Evolutionary conservation across 2,329 filamentous ascomycete species (phyloP), one percentile per base, ranked within the genome.

Genomic region (Aspergillus sp.): DNA sequence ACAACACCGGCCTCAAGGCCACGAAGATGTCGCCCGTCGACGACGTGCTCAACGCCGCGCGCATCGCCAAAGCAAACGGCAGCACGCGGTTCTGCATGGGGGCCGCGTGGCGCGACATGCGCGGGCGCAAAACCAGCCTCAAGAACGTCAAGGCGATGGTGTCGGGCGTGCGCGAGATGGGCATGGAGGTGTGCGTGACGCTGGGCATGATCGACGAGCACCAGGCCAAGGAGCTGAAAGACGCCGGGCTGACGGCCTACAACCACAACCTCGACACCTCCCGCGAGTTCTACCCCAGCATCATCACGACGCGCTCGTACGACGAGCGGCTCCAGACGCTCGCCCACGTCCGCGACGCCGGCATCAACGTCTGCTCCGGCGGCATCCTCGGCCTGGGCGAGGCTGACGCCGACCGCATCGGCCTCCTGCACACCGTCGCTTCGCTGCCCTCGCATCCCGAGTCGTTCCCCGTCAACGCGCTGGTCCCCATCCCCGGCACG

Each of bases 31-130:
- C 87, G 57, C 82, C 83, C 1, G 90, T 96, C 50, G 88, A 94
- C 53, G 84, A 88, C 0, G 91, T 96, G 1, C 83, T 96, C 20
- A 84, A 82, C 34, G 89, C 89, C 2, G 91, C 91, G 1, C 83
- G 84, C 32, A 83, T 84, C 29, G 91, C 91, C 55, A 89, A 88
- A 65, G 84, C 84, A 51, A 94, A 94, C 59, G 91, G 91, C 46
- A 91, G 88, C 76, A 95, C 90, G 7, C 84, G 91, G 2, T 96
- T 96, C 81, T 96, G 91, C 76, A 96, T 96, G 91, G 91, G 91
- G 7, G 91, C 91, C 3, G 91, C 91, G 0, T 96, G 91, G 91
- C 80, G 91, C 34, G 91, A 96, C 72, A 96, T 96, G 91, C 87
- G 89, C 13, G 91, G 91, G 16, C 88, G 91, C 59, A 94, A 92